Evolutionary conservation across 768 basidiomycete species (phyloP), one percentile per base, ranked within the genome.

Genomic region (Suillus fuscotomentosus): DNA sequence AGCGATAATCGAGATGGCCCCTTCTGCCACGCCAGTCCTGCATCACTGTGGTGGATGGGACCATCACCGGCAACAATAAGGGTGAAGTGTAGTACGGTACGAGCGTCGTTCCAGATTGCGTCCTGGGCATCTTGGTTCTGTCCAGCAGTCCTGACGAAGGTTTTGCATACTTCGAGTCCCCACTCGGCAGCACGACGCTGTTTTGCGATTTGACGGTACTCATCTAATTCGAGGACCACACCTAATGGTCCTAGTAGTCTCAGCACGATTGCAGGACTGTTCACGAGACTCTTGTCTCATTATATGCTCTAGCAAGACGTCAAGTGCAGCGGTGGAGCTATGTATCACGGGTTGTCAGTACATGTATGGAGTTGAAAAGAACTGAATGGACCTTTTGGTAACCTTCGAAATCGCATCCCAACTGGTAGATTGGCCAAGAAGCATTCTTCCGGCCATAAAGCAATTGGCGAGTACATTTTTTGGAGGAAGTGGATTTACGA

Each of bases 401-500:
- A 63, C 61, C 39, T 48, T 39, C 15, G 57, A 34, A 36, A 56
- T 17, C 8, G 62, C 65, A 20, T 56, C 34, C 11, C 43, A 43
- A 3, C 43, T 62, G 22, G 57, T 50, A 24, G 39, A 22, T 63
- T 34, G 31, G 27, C 45, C 65, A 8, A 65, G 31, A 34, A 65
- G 51, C 51, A 65, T 41, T 34, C 50, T 38, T 14, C 53, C 38
- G 3, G 65, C 34, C 20, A 65, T 24, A 43, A 65, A 39, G 15
- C 65, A 65, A 53, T 65, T 60, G 17, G 65, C 65, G 22, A 65
- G 55, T 31, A 63, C 31, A 15, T 27, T 43, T 15, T 39, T 55
- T 0, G 62, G 43, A 36, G 65, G 61, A 24, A 63, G 36, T 36
- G 65, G 65, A 51, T 53, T 17, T 5, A 42, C 43, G 24, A 65